phyloP scores from a whole-genome alignment of 192 early-diverging fungal species.

The Paraglomus occultum region DNA sequence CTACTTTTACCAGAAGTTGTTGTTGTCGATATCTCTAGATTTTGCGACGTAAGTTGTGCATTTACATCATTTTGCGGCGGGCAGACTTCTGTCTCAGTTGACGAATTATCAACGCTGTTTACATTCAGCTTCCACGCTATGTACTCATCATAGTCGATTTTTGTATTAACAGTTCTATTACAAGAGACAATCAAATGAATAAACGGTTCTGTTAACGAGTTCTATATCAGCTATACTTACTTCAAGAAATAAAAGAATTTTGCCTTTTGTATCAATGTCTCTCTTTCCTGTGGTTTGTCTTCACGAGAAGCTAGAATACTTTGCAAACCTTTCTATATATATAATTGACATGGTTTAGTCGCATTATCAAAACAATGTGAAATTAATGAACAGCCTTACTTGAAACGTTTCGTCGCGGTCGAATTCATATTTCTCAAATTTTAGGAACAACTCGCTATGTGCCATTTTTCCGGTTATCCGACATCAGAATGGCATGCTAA shows the following conservation, averaged over 20 bases:
- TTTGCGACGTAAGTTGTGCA: background rate
- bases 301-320: slow-evolving; percentile 33
- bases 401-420: slow-evolving; percentile 40
- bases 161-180: slow-evolving; percentile 20
- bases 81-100: no score
- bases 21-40: background rate
- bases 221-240: slow-evolving; percentile 27
- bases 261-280: slow-evolving; percentile 34
- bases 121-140: slow-evolving; percentile 31
- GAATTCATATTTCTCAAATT: slow-evolving; percentile 42
- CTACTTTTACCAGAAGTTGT: background rate
- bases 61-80: background rate
- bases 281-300: slow-evolving; percentile 31
- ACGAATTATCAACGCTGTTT: no score
- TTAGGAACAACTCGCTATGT: no score
- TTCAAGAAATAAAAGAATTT: slow-evolving; percentile 48
- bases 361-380: background rate
- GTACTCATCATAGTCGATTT: slow-evolving; percentile 38
- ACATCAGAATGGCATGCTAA: no score
- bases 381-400: slow-evolving; percentile 18
- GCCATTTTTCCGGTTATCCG: no score
- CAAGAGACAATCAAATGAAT: background rate
- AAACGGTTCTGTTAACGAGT: background rate
- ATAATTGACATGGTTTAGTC: background rate
- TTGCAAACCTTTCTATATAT: slow-evolving; percentile 36